Evolutionary conservation across 192 early-diverging fungal species (phyloP).

Genomic region (Coemansia sp.): DNA sequence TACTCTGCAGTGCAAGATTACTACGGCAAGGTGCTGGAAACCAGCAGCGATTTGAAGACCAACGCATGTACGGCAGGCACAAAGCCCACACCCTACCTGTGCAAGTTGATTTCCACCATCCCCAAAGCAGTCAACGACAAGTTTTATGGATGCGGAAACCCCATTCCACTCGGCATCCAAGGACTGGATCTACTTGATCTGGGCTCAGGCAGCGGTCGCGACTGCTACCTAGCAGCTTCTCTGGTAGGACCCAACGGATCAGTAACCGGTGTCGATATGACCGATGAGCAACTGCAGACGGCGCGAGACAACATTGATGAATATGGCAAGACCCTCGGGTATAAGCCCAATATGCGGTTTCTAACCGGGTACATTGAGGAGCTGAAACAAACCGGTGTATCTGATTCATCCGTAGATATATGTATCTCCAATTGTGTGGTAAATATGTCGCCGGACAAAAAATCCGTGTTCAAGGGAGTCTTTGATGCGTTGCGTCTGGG

Average conservation of each 20-base stretch:
- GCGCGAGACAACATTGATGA: conserved; percentile 24
- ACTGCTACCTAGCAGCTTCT: conserved; percentile 53
- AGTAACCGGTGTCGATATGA: conserved; percentile 47
- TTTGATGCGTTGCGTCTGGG: conserved; percentile 25
- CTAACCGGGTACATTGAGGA: conserved; percentile 49
- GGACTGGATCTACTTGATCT: conserved; percentile 48
- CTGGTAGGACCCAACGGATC: conserved; percentile 43
- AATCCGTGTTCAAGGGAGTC: conserved; percentile 35
- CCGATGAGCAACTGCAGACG: conserved; percentile 14
- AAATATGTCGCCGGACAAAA: conserved; percentile 54
- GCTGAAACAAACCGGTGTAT: conserved; percentile 15
- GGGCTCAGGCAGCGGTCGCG: conserved; percentile 49
- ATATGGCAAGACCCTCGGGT: conserved; percentile 33
- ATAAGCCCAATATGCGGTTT: conserved; percentile 38
- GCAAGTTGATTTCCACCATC: conserved; percentile 18
- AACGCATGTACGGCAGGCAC: conserved; percentile 26
- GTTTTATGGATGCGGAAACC: conserved; percentile 52
- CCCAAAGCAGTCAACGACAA: conserved; percentile 32
- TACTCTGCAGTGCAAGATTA: conserved; percentile 30
- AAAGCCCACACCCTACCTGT: conserved; percentile 7
- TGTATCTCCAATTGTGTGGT: conserved; percentile 52
- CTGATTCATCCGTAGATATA: conserved; percentile 31
- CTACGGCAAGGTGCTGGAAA: conserved; percentile 38
- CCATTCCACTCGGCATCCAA: conserved; percentile 46
- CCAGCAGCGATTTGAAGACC: conserved; percentile 28